Base-by-base conservation (phyloP, 495 filamentous ascomycete genomes). In the Jackrogersella multiformis region DNA sequence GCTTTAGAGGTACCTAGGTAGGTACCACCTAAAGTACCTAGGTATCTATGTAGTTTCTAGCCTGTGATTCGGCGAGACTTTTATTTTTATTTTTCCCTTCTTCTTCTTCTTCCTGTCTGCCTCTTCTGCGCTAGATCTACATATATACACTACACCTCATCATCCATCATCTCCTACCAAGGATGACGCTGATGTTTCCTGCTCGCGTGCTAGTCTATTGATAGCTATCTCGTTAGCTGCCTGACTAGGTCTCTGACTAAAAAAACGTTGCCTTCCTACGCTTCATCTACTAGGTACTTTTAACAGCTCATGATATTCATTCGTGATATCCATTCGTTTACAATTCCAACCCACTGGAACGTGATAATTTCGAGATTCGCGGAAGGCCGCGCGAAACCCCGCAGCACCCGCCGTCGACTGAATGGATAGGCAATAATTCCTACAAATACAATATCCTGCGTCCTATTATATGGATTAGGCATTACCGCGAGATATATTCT, bases 21-120 rank as follows among this genome's bases (percentile, higher is more conserved):
- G 1, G 13, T 54, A 60, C 48, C 49, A 66, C n/a, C n/a, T n/a
- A n/a, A n/a, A n/a, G n/a, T n/a, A n/a, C n/a, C n/a, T n/a, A n/a
- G n/a, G n/a, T n/a, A n/a, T n/a, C n/a, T n/a, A n/a, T n/a, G n/a
- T n/a, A n/a, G n/a, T 41, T 57, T 62, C 41, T 48, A 49, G 66
- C 61, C 48, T 69, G 67, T 70, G 61, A 70, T 70, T 65, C n/a
- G 51, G 61, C 23, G 46, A 58, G 32, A n/a, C n/a, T 18, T 32
- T 64, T 30, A 30, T 30, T 30, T 30, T 30, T 30, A 30, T 30
- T 4, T 30, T 30, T 30, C 7, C 3, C 7, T 56, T 56, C 39
- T 60, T 60, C 36, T 28, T 30, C n/a, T 61, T 45, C 18, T 51
- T 32, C 48, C 52, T 42, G 18, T 52, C 55, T 65, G 36, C 23